These are phyloP conservation scores for Phyllostachys edulis DNA, from an alignment of 176 grass and related monocot genomes.

Conservation along the genomic window DNA sequence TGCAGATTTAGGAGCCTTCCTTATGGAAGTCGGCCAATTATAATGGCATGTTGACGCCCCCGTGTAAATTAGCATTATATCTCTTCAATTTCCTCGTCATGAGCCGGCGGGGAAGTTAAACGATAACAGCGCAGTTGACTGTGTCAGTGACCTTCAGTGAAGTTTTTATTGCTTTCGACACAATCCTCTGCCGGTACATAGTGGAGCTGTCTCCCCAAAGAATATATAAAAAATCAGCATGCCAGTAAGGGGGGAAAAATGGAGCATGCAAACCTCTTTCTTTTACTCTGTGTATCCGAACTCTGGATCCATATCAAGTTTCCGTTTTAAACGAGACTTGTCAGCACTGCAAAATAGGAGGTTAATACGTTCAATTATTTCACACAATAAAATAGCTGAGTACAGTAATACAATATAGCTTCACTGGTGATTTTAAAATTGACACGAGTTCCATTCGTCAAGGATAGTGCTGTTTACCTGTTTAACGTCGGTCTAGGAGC, in stretches of 20 bases:
- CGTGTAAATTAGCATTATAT: slow-evolving; percentile 32
- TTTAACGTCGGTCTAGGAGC: slow-evolving; percentile 76
- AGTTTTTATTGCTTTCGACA: slow-evolving; percentile 32
- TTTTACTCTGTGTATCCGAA: slow-evolving; percentile 68
- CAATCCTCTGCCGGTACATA: slow-evolving; percentile 22
- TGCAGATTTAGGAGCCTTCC: slow-evolving; percentile 31
- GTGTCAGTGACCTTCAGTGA: slow-evolving; percentile 3
- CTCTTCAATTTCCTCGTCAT: slow-evolving; percentile 24
- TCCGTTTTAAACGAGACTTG: slow-evolving; percentile 82
- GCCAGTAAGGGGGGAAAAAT: slow-evolving; percentile 24
- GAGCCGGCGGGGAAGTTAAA: slow-evolving; percentile 10
- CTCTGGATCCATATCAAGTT: slow-evolving; percentile 91
- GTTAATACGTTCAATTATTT: slow-evolving; percentile 35
- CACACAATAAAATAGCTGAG: neutral
- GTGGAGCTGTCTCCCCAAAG: slow-evolving; percentile 33
- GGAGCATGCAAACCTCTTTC: slow-evolving; percentile 21
- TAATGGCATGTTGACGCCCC: slow-evolving; percentile 17
- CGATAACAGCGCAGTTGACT: neutral
- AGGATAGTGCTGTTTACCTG: slow-evolving; percentile 52
- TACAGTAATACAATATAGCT: neutral
- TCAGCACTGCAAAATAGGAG: slow-evolving; percentile 72
- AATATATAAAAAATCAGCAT: slow-evolving; percentile 40
- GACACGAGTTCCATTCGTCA: neutral
- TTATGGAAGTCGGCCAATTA: slow-evolving; percentile 32
- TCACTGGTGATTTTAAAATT: neutral